Evolutionary conservation across 495 filamentous ascomycete genomes (phyloP), one percentile per base, ranked within the genome.

Genomic region (Mytilinidion resinicola): DNA sequence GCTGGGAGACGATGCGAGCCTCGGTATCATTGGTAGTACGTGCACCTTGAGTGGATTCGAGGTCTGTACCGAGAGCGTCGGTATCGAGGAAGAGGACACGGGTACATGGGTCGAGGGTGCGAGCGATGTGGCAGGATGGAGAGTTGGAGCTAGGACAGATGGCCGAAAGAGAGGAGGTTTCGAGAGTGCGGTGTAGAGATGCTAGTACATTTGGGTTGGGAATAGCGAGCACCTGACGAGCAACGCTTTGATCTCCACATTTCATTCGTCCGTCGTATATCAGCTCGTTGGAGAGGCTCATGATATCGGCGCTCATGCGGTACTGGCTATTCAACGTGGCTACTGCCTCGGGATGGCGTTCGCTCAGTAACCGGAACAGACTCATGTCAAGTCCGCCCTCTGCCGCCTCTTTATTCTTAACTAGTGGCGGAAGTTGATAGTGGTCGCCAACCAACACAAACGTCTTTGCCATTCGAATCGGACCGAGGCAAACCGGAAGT

Each of bases 371-470:
- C 64, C 93, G 95, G 77, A 98, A 98, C 8, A 97, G 79, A 69
- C 89, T 95, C 51, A 96, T 77, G 71, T 98, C 93, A 9, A 98
- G 77, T 1, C 93, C 93, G 41, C 90, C 92, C 59, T 84, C 81
- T 50, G 84, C 82, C 8, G 93, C 93, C 48, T 88, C 87, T 58
- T 88, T 87, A 72, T 95, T 96, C 66, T 95, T 90, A 12, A 98
- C 93, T 1, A 98, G 78, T 14, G 93, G 93, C 1, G 93, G 93
- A 9, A 98, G 78, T 69, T 98, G 93, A 67, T 90, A 90, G 70
- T 98, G 93, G 70, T 98, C 93, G 34, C 93, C 93, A 5, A 98
- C 93, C 1, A 98, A 81, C 47, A 98, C 86, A 67, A 97, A 98
- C 0, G 84, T 95, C n/a, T 81, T 82, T 14, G 93, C 90, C 81